A percentile compares a stretch with the other conserved stretches of the same genome.
Evolutionary conservation across 495 filamentous ascomycete species (phyloP).

Genomic region (Aspergillus campestris): DNA sequence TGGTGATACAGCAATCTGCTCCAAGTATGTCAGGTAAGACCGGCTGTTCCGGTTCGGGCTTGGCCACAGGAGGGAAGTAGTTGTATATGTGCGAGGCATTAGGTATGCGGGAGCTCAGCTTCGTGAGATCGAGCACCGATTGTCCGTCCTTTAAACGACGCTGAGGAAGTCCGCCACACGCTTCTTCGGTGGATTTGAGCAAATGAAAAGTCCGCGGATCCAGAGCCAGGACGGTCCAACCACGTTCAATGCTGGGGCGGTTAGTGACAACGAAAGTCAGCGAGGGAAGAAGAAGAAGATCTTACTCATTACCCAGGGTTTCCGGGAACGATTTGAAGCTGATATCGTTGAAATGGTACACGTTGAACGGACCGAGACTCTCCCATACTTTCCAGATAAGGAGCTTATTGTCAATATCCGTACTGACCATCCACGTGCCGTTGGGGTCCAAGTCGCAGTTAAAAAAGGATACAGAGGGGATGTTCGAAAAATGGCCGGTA

Average conservation of each 20-base stretch:
- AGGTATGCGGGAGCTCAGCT: slow-evolving; percentile 12
- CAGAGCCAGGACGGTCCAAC: slow-evolving; percentile 44
- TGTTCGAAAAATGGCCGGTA: slow-evolving; percentile 50
- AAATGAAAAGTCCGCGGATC: slow-evolving; percentile 40
- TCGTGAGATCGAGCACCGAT: slow-evolving; percentile 25
- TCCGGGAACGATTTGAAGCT: slow-evolving; percentile 10
- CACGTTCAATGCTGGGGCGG: slow-evolving; percentile 18
- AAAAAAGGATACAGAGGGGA: slow-evolving; percentile 69
- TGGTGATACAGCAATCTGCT: slow-evolving; percentile 16
- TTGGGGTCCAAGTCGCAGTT: slow-evolving; percentile 52
- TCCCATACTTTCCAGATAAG: slow-evolving; percentile 62
- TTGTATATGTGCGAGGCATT: slow-evolving; percentile 24
- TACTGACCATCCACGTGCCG: slow-evolving; percentile 64
- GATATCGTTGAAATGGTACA: slow-evolving; percentile 21
- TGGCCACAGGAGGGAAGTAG: slow-evolving; percentile 17
- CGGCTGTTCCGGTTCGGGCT: slow-evolving; percentile 12
- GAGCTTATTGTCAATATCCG: slow-evolving; percentile 60
- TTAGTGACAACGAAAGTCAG: slow-evolving; percentile 2
- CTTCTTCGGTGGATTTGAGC: slow-evolving; percentile 23
- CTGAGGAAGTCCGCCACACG: slow-evolving; percentile 36
- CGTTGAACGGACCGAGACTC: slow-evolving; percentile 18
- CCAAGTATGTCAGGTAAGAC: slow-evolving; percentile 25
- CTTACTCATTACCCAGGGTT: slow-evolving; percentile 15
- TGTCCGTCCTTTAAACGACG: slow-evolving; percentile 8
- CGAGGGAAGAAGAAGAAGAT: background rate